A percentile compares a stretch with the other conserved stretches of the same genome.
Conservation (phyloP, 495 filamentous ascomycete genomes). For the Xylaria scruposa region DNA sequence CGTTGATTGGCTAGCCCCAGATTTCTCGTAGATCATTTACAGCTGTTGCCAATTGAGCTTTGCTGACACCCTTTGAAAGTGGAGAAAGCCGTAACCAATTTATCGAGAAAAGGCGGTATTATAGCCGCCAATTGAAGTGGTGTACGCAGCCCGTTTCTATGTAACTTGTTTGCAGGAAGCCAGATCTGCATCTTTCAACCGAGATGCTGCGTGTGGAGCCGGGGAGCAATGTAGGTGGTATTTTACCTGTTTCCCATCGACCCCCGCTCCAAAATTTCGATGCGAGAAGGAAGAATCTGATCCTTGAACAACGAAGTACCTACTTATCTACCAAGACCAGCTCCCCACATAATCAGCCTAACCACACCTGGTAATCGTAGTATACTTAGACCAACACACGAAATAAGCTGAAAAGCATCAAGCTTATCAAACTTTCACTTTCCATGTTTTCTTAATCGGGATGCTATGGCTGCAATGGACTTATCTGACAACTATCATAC, state of each 20-base stretch:
- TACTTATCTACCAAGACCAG: neutral
- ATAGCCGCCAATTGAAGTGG: neutral
- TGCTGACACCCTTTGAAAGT: no score
- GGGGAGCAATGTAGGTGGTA: neutral
- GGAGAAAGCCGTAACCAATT: no score
- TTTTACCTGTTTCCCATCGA: constrained; percentile 13
- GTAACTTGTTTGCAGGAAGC: neutral
- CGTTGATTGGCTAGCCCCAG: no score
- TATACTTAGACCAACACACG: no score
- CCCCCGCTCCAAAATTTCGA: constrained; percentile 2
- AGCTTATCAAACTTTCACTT: neutral
- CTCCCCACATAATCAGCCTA: neutral
- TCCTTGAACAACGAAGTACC: neutral
- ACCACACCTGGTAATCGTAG: no score
- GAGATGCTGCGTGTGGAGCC: neutral
- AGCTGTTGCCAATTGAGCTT: no score
- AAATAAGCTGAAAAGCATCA: no score
- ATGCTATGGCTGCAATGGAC: neutral
- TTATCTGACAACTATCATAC: neutral
- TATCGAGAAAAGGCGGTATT: no score
- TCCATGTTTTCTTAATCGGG: neutral
- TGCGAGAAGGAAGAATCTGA: constrained; percentile 13
- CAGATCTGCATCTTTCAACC: neutral
- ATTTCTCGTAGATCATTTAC: no score
- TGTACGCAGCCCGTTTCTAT: no score